Percentiles rank a stretch among this genome's conserved stretches.
These are phyloP conservation scores for Colletotrichum australisinense DNA, from an alignment of 2,329 filamentous ascomycete genomes.

Conservation along the genomic window DNA sequence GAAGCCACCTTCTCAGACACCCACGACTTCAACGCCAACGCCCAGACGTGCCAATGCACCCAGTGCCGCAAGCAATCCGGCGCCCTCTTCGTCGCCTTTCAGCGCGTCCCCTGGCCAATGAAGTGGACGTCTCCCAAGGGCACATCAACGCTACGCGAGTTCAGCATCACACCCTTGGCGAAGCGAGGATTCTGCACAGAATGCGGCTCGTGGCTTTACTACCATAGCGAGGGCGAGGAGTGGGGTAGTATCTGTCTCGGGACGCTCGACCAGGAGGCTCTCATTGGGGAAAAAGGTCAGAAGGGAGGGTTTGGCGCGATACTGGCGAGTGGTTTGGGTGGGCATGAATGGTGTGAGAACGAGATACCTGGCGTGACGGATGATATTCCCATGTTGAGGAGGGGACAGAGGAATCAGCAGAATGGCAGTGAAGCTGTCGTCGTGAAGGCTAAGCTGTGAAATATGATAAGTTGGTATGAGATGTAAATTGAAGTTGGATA, in stretches of 20 bases:
- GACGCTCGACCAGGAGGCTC: conserved; percentile 56
- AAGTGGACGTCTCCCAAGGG: conserved; percentile 43
- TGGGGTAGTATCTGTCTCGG: conserved; percentile 53
- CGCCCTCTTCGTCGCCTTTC: conserved; percentile 55
- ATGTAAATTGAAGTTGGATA: background rate
- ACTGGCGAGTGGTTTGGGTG: conserved; percentile 49
- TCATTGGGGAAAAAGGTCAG: conserved; percentile 40
- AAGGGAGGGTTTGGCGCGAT: conserved; percentile 48
- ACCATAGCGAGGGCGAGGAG: conserved; percentile 47
- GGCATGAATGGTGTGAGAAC: conserved; percentile 56
- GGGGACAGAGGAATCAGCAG: background rate
- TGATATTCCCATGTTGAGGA: conserved; percentile 40
- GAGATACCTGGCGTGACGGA: conserved; percentile 63
- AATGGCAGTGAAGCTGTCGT: background rate
- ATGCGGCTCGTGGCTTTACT: conserved; percentile 63
- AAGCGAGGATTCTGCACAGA: conserved; percentile 60
- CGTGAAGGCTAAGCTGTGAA: background rate
- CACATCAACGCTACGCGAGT: conserved; percentile 49
- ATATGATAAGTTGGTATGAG: no score
- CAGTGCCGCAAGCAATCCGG: conserved; percentile 66
- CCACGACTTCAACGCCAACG: conserved; percentile 57
- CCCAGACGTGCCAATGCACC: conserved; percentile 64
- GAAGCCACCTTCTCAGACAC: conserved; percentile 55
- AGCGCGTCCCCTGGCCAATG: conserved; percentile 51
- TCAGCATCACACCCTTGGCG: conserved; percentile 50